phyloP scores from a whole-genome alignment of 2,329 filamentous ascomycete genomes.

The Sclerotinia minor region DNA sequence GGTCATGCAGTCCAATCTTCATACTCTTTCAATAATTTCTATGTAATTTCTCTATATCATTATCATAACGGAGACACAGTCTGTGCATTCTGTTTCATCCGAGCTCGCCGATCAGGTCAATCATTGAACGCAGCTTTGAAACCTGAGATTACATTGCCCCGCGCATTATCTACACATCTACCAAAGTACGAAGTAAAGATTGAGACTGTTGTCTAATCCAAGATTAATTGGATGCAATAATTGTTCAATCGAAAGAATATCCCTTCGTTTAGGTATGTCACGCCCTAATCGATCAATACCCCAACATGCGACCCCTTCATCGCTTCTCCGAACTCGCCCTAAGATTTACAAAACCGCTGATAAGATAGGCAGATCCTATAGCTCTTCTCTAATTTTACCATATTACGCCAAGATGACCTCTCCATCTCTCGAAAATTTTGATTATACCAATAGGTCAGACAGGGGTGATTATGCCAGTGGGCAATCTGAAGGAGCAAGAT shows the following conservation, averaged over 20 bases:
- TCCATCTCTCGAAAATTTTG: conserved; percentile 34
- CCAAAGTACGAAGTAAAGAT: neutral
- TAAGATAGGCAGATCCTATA: conserved; percentile 10
- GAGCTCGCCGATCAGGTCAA: conserved; percentile 1
- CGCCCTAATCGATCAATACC: neutral
- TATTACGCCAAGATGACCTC: conserved; percentile 34
- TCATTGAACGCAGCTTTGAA: neutral
- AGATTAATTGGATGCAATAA: neutral
- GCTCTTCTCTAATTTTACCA: neutral
- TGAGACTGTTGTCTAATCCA: neutral
- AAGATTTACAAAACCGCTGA: neutral
- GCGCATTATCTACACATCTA: neutral
- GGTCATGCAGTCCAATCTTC: neutral
- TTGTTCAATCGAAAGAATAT: neutral
- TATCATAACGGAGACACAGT: neutral
- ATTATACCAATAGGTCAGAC: conserved; percentile 36
- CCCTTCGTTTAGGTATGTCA: conserved; percentile 1
- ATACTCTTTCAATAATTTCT: neutral
- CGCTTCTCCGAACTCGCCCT: neutral
- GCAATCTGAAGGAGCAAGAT: conserved; percentile 41
- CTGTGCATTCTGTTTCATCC: neutral
- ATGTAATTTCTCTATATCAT: too few species aligned
- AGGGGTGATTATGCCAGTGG: conserved; percentile 40
- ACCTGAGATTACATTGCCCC: neutral
- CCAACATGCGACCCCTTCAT: conserved; percentile 13